Percentiles rank a stretch among this genome's conserved stretches.
Conservation (phyloP, 306 rosid species). For the Acacia confusa region DNA sequence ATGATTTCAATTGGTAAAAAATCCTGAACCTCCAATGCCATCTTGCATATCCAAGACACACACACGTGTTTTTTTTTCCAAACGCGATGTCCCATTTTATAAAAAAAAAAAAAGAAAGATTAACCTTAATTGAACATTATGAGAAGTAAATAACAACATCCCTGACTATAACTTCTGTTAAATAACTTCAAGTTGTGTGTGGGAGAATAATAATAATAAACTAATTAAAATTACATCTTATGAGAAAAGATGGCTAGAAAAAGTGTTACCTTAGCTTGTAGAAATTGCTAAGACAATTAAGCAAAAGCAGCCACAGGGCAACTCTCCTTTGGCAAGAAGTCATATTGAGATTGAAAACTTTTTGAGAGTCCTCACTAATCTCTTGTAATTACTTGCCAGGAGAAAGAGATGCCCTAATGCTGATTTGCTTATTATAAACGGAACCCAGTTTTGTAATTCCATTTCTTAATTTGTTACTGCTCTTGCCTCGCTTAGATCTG, state of each 20-base stretch:
- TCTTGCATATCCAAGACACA: not conserved
- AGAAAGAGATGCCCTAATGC: conserved; percentile 49
- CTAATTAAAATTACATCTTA: too few relatives aligned
- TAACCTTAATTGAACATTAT: not conserved
- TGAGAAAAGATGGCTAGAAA: too few relatives aligned
- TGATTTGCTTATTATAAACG: conserved; percentile 30
- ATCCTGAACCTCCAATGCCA: not conserved
- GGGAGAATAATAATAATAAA: not conserved
- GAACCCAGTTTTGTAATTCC: not conserved
- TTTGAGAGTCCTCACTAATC: not conserved
- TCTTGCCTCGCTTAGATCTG: not conserved
- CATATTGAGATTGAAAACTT: not conserved
- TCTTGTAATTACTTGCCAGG: conserved; percentile 37
- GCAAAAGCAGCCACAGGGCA: conserved; percentile 53
- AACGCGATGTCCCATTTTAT: not conserved
- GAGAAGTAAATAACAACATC: not conserved
- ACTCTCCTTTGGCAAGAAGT: conserved; percentile 67
- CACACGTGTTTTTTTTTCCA: too few relatives aligned
- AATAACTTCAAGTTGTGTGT: not conserved
- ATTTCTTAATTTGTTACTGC: not conserved
- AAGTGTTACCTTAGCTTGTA: not conserved
- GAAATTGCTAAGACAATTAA: conserved; percentile 15
- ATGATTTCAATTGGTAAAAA: not conserved
- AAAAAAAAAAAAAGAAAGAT: not conserved
- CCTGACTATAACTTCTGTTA: not conserved